Percentiles rank a stretch among this genome's conserved stretches.
Evolutionary conservation across 108 stramenopile species (phyloP).

Genomic region (Cyclotella atomus): DNA sequence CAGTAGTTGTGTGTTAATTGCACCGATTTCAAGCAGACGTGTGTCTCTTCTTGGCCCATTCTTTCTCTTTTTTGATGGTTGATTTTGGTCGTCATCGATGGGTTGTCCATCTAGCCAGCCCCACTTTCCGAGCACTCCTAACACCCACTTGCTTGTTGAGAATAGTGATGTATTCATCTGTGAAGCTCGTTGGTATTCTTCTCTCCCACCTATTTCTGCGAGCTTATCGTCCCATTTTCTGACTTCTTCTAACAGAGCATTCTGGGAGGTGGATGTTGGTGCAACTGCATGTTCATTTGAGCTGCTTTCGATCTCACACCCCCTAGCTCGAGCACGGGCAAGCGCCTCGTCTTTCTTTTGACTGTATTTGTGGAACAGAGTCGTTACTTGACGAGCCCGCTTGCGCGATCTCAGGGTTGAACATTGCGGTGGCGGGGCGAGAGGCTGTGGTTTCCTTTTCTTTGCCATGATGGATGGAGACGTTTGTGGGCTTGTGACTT

Average conservation of each 20-base stretch:
- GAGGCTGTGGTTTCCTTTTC: constrained; percentile 44
- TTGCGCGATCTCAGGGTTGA: constrained; percentile 63
- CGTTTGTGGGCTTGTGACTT: no score
- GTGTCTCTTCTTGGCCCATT: constrained; percentile 53
- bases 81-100: constrained; percentile 3
- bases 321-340: constrained; percentile 25
- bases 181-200: constrained; percentile 86
- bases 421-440: constrained; percentile 46
- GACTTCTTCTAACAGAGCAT: constrained; percentile 36
- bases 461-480: constrained; percentile 25
- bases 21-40: constrained; percentile 92
- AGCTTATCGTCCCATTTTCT: constrained; percentile 56
- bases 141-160: constrained; percentile 89
- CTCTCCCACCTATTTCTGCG: constrained; percentile 67
- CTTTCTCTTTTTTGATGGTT: constrained; percentile 9
- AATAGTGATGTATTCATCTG: constrained; percentile 84
- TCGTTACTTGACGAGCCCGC: constrained; percentile 79
- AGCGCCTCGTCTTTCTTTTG: constrained; percentile 62
- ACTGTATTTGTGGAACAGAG: constrained; percentile 82
- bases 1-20: constrained; percentile 92
- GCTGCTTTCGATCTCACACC: neutral
- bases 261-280: neutral
- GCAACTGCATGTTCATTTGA: neutral
- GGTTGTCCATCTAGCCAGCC: constrained; percentile 82
- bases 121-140: constrained; percentile 67